A percentile compares a stretch with the other conserved stretches of the same genome.
Evolutionary conservation across 371 early-diverging fungal species (phyloP).

Genomic region (Lichtheimia ornata): DNA sequence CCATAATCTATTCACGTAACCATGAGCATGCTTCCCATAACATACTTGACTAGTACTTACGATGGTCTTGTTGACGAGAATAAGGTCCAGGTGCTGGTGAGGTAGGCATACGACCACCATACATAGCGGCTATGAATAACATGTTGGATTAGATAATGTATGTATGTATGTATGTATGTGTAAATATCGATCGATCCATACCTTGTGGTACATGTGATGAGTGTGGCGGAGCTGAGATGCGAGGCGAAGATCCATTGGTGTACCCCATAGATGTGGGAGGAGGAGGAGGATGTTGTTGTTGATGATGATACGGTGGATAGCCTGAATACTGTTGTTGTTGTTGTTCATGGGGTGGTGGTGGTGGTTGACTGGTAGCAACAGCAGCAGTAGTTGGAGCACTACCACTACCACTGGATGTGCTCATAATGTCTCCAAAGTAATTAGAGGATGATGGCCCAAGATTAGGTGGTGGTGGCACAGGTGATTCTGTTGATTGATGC

Average conservation of each 20-base stretch:
- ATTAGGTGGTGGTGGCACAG: constrained; percentile 24
- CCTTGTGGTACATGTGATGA: neutral
- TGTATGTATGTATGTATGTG: no score
- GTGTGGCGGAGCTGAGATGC: constrained; percentile 13
- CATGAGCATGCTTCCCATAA: neutral
- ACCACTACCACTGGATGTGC: constrained; percentile 7
- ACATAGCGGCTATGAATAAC: neutral
- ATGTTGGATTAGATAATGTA: neutral
- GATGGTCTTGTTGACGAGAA: constrained; percentile 13
- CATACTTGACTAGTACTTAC: neutral
- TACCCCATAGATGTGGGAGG: constrained; percentile 10
- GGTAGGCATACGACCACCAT: constrained; percentile 17
- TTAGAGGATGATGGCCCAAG: constrained; percentile 28
- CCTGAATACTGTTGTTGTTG: constrained; percentile 13
- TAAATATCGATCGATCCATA: no score
- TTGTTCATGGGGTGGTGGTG: constrained; percentile 13
- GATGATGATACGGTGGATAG: constrained; percentile 9
- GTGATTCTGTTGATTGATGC: constrained; percentile 8
- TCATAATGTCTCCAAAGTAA: constrained; percentile 29
- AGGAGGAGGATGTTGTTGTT: constrained; percentile 12
- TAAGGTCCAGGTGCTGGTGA: constrained; percentile 19
- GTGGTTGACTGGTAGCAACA: neutral
- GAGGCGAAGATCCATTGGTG: constrained; percentile 15
- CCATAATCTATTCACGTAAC: constrained; percentile 13
- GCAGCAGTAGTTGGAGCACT: no score